These are phyloP conservation scores for Cubamyces lactineus DNA, from an alignment of 768 basidiomycete genomes.

Conservation along the genomic window DNA sequence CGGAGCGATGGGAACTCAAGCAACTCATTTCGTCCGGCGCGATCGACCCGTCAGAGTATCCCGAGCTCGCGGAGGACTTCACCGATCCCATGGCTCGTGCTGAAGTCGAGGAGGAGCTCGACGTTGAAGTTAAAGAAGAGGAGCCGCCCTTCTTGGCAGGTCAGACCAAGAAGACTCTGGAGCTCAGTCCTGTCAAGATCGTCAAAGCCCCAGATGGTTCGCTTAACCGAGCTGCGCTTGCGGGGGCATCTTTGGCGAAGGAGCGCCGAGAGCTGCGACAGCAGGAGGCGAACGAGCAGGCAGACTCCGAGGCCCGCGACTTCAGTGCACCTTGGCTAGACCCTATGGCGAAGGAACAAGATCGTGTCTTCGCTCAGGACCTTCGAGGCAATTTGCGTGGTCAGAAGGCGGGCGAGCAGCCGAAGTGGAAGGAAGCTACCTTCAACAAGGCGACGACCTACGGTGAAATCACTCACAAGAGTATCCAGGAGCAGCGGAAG, in stretches of 20 bases:
- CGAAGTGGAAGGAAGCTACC: constrained; percentile 89
- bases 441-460: constrained; percentile 97
- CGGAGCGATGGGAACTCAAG: constrained; percentile 99
- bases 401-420: constrained; percentile 79
- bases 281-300: constrained; percentile 92
- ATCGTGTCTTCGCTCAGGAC: constrained; percentile 93
- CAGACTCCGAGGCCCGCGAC: constrained; percentile 92
- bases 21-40: constrained; percentile 96
- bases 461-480: constrained; percentile 87
- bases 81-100: constrained; percentile 73
- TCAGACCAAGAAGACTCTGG: constrained; percentile 93
- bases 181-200: constrained; percentile 96
- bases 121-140: constrained; percentile 96
- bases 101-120: constrained; percentile 94
- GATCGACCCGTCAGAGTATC: constrained; percentile 90
- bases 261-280: constrained; percentile 93
- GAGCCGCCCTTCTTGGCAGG: constrained; percentile 96
- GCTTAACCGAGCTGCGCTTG: constrained; percentile 91
- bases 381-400: constrained; percentile 79
- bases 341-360: constrained; percentile 90
- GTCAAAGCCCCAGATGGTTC: constrained; percentile 99
- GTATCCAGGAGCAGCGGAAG: constrained; percentile 92
- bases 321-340: constrained; percentile 97
- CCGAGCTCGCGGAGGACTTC: constrained; percentile 88
- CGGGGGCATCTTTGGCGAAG: constrained; percentile 91